These are phyloP conservation scores for Leishmania guyanensis DNA, from an alignment of 208 protist species.

Conservation along the genomic window DNA sequence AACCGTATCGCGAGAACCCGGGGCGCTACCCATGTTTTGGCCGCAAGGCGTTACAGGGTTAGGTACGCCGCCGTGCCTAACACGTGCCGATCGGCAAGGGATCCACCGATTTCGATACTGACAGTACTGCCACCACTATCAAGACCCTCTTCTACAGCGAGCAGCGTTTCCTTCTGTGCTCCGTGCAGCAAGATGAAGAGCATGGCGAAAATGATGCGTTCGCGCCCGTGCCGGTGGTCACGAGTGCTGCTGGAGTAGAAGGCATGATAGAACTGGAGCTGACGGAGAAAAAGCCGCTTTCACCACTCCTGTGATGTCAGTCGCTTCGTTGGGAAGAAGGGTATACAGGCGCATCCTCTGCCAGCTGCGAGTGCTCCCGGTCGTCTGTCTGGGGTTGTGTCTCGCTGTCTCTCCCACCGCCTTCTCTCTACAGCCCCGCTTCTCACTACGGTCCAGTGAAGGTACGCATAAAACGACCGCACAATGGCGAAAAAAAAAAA, in stretches of 20 bases:
- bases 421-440: not conserved
- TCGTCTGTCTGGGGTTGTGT: not conserved
- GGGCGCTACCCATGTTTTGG: constrained; percentile 48
- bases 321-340: constrained; percentile 38
- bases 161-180: constrained; percentile 46
- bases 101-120: constrained; percentile 59
- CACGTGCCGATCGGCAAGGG: constrained; percentile 46
- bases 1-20: constrained; percentile 42
- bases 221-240: constrained; percentile 44
- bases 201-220: constrained; percentile 47
- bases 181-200: constrained; percentile 44
- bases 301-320: constrained; percentile 42
- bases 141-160: constrained; percentile 55
- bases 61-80: constrained; percentile 47
- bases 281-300: constrained; percentile 38
- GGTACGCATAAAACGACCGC: not conserved
- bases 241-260: constrained; percentile 37
- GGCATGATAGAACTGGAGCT: constrained; percentile 47
- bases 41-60: constrained; percentile 36
- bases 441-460: not conserved
- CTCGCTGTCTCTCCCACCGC: not conserved
- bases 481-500: not conserved
- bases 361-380: not conserved
- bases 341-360: constrained; percentile 30
- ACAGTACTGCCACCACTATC: constrained; percentile 41